Evolutionary conservation across 768 basidiomycete genomes (phyloP), one percentile per base, ranked within the genome.

Genomic region (Boletus eberwhitei): DNA sequence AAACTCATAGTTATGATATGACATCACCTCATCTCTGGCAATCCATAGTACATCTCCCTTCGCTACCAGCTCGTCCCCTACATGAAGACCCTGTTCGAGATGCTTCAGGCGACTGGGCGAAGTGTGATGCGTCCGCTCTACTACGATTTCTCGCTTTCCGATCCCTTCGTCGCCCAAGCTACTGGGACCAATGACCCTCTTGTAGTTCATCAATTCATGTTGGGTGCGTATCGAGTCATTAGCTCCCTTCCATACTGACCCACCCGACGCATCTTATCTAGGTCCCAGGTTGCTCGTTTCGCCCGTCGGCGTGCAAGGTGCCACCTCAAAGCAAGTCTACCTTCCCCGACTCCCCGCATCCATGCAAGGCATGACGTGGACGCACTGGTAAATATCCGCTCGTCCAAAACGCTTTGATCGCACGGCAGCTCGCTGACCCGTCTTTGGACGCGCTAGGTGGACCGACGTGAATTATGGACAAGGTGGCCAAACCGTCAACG

Each of bases 11-110:
- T 9, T 22, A 29, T 41, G 49, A 34, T 17, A 13, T n/a, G 31
- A 32, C 29, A 29, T 26, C 5, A 13, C 16, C 36, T 48, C 45
- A 47, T 21, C 32, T 12, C 9, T 19, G 16, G 16, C 8, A n/a
- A 41, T 32, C 39, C 11, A 8, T 52, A 74, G 73, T 73, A 73
- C 55, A 73, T 73, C 45, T 63, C 64, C 5, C 57, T 73, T n/a
- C 66, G 74, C n/a, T 74, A 74, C 58, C 69, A 72, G 55, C 57
- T 73, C 19, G 53, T 66, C 2, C 71, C 69, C 8, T 72, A 73
- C 21, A 21, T 40, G 39, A 50, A 41, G 21, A 41, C 14, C 29
- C 29, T 35, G 32, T 26, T 51, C 59, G 49, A 59, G 49, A 63
- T 64, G 64, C 62, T 75, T 12, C 74, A 73, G 44, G 52, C 57